Evolutionary conservation across 805 yeast species (phyloP).

Genomic region (Metschnikowia santaceciliae): DNA sequence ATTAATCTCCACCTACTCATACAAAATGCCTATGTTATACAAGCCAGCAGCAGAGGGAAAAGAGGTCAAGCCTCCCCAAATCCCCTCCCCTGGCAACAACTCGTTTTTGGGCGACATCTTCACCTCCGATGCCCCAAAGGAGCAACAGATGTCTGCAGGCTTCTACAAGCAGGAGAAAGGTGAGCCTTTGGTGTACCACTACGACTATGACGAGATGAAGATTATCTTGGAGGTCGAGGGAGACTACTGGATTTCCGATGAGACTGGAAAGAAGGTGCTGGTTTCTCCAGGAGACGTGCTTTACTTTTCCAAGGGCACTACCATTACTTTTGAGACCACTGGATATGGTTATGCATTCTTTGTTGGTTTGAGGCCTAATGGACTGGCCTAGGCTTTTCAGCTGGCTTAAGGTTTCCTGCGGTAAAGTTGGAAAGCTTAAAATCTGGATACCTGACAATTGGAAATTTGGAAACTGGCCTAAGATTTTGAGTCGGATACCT

Average conservation of each 20-base stretch:
- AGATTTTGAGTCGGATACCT: no score
- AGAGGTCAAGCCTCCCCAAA: constrained; percentile 51
- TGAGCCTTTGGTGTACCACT: constrained; percentile 62
- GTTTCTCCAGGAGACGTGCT: constrained; percentile 65
- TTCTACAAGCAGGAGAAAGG: constrained; percentile 69
- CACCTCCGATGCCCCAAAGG: constrained; percentile 58
- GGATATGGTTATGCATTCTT: constrained; percentile 65
- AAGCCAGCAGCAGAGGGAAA: constrained; percentile 51
- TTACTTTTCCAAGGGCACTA: constrained; percentile 63
- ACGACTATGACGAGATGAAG: constrained; percentile 66
- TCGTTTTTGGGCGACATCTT: constrained; percentile 66
- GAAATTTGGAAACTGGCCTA: no score
- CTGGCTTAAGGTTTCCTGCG: constrained; percentile 3
- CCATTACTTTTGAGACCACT: constrained; percentile 55
- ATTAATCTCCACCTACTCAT: neutral
- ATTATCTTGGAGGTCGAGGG: constrained; percentile 66
- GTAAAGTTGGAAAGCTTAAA: no score
- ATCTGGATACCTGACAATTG: no score
- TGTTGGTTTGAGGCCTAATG: constrained; percentile 53
- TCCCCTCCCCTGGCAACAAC: constrained; percentile 64
- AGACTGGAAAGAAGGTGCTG: constrained; percentile 54
- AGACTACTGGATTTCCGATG: constrained; percentile 58
- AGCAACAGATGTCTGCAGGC: constrained; percentile 60
- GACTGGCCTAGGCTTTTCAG: constrained; percentile 7
- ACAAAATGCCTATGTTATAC: constrained; percentile 55